Evolutionary conservation across 192 early-diverging fungal genomes (phyloP), one percentile per base, ranked within the genome.

Genomic region (Kickxella alabastrina): DNA sequence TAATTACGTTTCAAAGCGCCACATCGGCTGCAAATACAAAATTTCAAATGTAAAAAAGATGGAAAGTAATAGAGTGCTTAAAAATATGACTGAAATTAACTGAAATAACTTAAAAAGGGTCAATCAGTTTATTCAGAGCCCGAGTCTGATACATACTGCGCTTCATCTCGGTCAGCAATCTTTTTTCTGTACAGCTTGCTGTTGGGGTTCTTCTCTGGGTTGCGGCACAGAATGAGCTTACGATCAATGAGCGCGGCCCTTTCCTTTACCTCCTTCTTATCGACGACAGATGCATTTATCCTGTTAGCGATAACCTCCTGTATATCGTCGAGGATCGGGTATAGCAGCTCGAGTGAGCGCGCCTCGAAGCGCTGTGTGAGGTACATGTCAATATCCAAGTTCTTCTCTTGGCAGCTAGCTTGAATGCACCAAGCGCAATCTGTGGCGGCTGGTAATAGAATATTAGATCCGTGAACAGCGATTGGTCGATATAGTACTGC

Each of bases 371-470:
- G 49, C 35, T 49, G 59, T 21, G 67, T 67, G 17, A 80, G 63
- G 25, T 79, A 78, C 37, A 49, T 52, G 46, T 82, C 77, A 55
- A 84, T 70, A 25, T 85, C 77, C 27, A 81, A 66, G 2, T 73
- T 70, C 47, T 78, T 73, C 9, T 81, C 64, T 35, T 69, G 5
- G 80, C 73, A 6, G 87, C 81, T 44, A 87, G 62, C 62, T 77
- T 75, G 57, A 86, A 60, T 13, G 80, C 77, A 4, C 83, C 83
- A 51, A 90, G 43, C 2, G 87, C 87, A 49, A 88, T 83, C 73
- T 90, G 88, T 4, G 87, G 74, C 27, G 88, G 85, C 57, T 86
- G 84, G 59, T 88, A 90, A 27, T 83, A 47, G 50, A 88, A 86
- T 24, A 80, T 77, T n/a, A 85, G 64, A 43, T 90, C 88, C 0